Evolutionary conservation across 2,329 filamentous ascomycete species (phyloP), one percentile per base, ranked within the genome.

Genomic region (Ceratocystis lukuohia): DNA sequence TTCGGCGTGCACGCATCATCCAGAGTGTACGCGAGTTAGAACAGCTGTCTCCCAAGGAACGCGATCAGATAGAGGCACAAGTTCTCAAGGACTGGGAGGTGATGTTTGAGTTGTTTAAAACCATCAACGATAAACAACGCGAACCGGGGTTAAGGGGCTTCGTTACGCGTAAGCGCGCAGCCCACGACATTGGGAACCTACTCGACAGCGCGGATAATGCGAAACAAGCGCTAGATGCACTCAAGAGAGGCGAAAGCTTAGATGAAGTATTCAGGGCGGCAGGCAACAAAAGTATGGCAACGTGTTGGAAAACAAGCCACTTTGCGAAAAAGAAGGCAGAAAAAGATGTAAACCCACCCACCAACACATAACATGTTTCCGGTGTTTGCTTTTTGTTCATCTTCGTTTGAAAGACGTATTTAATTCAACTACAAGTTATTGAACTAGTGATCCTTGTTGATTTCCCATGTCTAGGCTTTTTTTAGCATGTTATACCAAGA

Each of bases 1-100:
- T 87, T 15, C 79, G 84, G 0, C 78, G 79, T 28, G 83, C 82
- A 1, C 79, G 84, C 3, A 85, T 87, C 30, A 73, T 79, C 0
- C 83, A 87, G 71, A 84, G 83, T 0, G 79, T 80, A 68, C 74
- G 78, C 3, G 80, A 84, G 61, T 64, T 76, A 2, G 65, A 71
- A 0, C 70, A 68, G 0, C 70, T 82, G 0, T 65, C 70, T 3
- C 70, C 72, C 0, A 70, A 72, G 10, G 75, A 79, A 45, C 71
- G 71, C 41, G 72, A 70, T 37, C 67, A 66, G 6, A 62, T 71
- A 5, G 66, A 70, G 66, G 69, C 77, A 68, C 72, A 74, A 10
- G 75, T 78, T 0, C 69, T 73, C 1, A 69, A 73, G 15, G 78
- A 78, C 15, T 82, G 79, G 78, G 70, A 72, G 30, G 72, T 78